Base-by-base conservation (phyloP, 2,329 filamentous ascomycete species). In the Alternaria sp. region DNA sequence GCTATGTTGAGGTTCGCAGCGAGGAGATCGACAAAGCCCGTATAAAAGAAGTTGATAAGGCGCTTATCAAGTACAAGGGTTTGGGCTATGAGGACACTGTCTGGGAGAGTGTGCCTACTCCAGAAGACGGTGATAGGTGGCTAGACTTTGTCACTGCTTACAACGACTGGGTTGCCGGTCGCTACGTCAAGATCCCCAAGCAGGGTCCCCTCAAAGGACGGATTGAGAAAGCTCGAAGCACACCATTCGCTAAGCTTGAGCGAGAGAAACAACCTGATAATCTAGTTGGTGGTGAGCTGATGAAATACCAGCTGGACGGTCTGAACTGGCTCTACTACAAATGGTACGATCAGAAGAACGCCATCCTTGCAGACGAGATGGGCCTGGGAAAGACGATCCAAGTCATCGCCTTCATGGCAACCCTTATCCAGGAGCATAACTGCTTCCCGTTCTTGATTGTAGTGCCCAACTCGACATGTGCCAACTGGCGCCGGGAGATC, bases 401-500 rank as follows among this genome's bases (percentile, higher is more conserved):
- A 75, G 89, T 97, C 53, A 91, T 98, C 61, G 88, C 89, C 3
- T 87, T 97, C 63, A 85, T 98, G 61, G 88, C 91, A 1, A 89
- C 90, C 0, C 80, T 98, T 38, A 76, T 84, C 4, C 79, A 81
- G 64, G 81, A 84, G 34, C 85, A 87, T 71, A 83, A 87, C 73
- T 95, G 93, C 78, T 98, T 91, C 86, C 95, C 95, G 0, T 98
- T 97, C 74, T 84, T 99, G 16, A 85, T 98, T 3, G 93, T 97
- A 2, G 94, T 96, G 0, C 95, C 95, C 0, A 98, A 98, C 74
- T 90, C 94, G 0, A 99, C 95, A 0, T 96, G 93, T 76, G 88
- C 93, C n/a, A 99, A 99, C 75, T 99, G 95, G 94, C 91, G 94
- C 6, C 89, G 94, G 49, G 95, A 99, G 75, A 93, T 98, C 77